A percentile compares a stretch with the other conserved stretches of the same genome.
Evolutionary conservation across 345 rosid species (phyloP).

Genomic region (Eucalyptus caleyi): DNA sequence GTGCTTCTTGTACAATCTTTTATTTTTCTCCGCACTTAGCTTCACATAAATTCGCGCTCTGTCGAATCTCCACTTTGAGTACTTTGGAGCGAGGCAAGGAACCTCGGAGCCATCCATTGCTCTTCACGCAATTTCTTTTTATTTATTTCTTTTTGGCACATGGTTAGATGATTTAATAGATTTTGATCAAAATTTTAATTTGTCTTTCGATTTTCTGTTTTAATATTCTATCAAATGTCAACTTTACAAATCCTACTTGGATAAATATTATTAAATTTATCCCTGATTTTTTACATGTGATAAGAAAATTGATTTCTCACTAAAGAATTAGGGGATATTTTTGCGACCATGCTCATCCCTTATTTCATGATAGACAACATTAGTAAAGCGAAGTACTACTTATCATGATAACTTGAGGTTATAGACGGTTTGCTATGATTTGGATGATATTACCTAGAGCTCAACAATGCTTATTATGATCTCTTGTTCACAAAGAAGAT

Average conservation of each 20-base stretch:
- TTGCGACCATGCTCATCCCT: background rate
- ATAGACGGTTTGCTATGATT: too few species aligned
- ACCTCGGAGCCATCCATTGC: background rate
- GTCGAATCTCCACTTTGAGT: background rate
- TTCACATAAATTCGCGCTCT: background rate
- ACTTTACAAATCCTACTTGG: background rate
- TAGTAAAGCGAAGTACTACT: too few species aligned
- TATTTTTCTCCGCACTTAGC: background rate
- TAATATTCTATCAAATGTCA: background rate
- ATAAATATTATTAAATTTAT: too few species aligned
- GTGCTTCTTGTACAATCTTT: background rate
- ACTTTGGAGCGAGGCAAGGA: background rate
- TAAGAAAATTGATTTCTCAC: background rate
- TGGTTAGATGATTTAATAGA: background rate
- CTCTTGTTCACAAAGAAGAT: too few species aligned
- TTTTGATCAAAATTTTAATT: background rate
- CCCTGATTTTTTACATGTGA: background rate
- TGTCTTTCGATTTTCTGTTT: background rate
- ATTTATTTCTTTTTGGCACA: background rate
- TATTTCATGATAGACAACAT: too few species aligned
- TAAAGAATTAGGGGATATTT: background rate
- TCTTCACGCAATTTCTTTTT: background rate
- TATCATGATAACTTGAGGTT: too few species aligned
- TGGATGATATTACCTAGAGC: too few species aligned
- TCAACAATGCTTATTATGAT: too few species aligned